Evolutionary conservation across 306 rosid genomes (phyloP), one percentile per base, ranked within the genome.

Genomic region (Fagus sylvatica): DNA sequence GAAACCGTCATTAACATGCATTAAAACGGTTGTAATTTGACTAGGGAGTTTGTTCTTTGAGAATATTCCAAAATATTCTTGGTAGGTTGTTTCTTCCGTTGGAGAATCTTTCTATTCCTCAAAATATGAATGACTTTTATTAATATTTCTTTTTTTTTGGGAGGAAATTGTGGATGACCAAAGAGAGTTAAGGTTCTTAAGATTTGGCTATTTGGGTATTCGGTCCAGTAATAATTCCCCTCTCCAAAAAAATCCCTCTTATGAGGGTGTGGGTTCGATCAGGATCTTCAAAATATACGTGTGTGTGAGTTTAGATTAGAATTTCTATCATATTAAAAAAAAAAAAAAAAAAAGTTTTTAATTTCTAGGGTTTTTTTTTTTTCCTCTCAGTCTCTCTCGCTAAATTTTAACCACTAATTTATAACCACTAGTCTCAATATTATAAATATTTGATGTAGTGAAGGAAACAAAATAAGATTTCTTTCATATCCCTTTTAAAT

Each of bases 401-500:
- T 32, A 42, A 46, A 70, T 71, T 55, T 48, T 1, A 43, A 72
- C 74, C 76, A 3, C 19, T 53, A 32, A 61, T 71, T 51, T n/a
- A 32, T 43, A 33, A 30, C 19, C 15, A 72, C 33, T n/a, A 22
- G 64, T 43, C 11, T 46, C 42, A 36, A 34, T 10, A 46, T 46
- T 10, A 70, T 53, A 28, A 64, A 32, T 42, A 39, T 46, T 71
- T 19, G 32, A 4, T 46, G 42, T 68, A 42, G 53, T 40, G 19
- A 11, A 34, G 69, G 78, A 85, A 77, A 72, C 77, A n/a, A 76
- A 22, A 55, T 66, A 56, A 56, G 34, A 56, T 56, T 56, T 56
- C 15, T 12, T 1, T 46, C 4, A 4, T 59, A 1, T 59, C 65
- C 11, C 15, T n/a, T n/a, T n/a, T n/a, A n/a, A n/a, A n/a, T n/a